Percentiles rank a stretch among this genome's conserved stretches.
Conservation (phyloP, 805 yeast species). For the Wickerhamomyces queroliae region DNA sequence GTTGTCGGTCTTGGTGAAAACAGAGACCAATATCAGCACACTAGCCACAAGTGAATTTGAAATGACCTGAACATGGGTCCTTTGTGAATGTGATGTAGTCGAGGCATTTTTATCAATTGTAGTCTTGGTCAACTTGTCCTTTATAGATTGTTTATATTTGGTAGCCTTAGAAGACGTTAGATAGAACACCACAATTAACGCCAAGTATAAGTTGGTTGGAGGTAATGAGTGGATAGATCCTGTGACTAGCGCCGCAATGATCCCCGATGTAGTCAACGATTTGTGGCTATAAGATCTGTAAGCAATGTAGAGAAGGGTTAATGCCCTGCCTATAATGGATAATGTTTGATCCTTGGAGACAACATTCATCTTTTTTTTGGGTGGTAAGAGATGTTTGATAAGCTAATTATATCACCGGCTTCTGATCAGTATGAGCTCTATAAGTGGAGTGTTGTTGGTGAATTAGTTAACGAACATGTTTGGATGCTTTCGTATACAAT, state of each 20-base stretch:
- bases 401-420: no score
- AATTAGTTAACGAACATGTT: no score
- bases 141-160: conserved; percentile 30
- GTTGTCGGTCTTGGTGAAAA: conserved; percentile 4
- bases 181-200: conserved; percentile 29
- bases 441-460: no score
- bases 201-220: conserved; percentile 26
- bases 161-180: conserved; percentile 33
- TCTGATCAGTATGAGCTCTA: no score
- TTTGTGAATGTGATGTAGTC: conserved; percentile 23
- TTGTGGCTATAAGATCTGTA: conserved; percentile 26
- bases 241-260: conserved; percentile 28
- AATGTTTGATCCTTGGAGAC: not conserved
- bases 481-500: no score
- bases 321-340: conserved; percentile 11
- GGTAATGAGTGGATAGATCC: conserved; percentile 36
- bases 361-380: not conserved
- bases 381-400: no score
- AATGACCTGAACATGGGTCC: conserved; percentile 36
- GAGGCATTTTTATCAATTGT: conserved; percentile 7
- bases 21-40: conserved; percentile 24
- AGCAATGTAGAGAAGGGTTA: conserved; percentile 8
- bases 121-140: conserved; percentile 25
- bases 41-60: conserved; percentile 35
- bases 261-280: conserved; percentile 32